Evolutionary conservation across 345 rosid species (phyloP), one percentile per base, ranked within the genome.

Genomic region (Litchi chinensis): DNA sequence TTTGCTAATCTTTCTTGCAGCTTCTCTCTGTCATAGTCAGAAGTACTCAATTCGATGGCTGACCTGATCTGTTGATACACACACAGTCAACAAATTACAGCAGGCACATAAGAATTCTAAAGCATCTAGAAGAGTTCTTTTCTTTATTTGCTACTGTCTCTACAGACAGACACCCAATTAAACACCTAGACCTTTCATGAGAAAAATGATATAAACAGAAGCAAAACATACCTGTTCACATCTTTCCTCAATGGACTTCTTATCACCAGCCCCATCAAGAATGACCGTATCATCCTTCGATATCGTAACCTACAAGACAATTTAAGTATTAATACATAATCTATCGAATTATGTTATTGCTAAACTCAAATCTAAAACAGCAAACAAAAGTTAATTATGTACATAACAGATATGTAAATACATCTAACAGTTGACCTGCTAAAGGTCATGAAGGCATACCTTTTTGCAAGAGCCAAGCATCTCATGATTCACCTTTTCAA

Each of bases 251-350:
- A 95, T 90, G 76, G 86, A 13, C 86, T 89, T 89, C 91, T 95
- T 95, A 85, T 90, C 97, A 82, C 99, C 98, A 83, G 90, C 91
- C n/a, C 99, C 99, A 82, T 94, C 99, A 78, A 96, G 98, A 60
- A 96, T 52, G 57, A 96, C 92, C 24, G 92, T 88, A 71, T 93
- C 98, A 86, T 94, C 99, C 80, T 95, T 95, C n/a, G 99, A 95
- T 10, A 95, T 79, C 1, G 93, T 89, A 74, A 90, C 85, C 97
- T 93, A 68, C 54, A 83, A 59, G 8, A 56, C 32, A 32, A 74
- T 74, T 59, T 62, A 76, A 59, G 4, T 5, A 6, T 79, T 52
- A 5, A 75, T n/a, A 65, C n/a, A 65, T 5, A 10, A 13, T 18
- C 62, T 5, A 7, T 5, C n/a, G 9, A 62, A 43, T 15, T 43